Evolutionary conservation across 1,284 basidiomycete genomes (phyloP).

Genomic region (Boletus subluridellus): DNA sequence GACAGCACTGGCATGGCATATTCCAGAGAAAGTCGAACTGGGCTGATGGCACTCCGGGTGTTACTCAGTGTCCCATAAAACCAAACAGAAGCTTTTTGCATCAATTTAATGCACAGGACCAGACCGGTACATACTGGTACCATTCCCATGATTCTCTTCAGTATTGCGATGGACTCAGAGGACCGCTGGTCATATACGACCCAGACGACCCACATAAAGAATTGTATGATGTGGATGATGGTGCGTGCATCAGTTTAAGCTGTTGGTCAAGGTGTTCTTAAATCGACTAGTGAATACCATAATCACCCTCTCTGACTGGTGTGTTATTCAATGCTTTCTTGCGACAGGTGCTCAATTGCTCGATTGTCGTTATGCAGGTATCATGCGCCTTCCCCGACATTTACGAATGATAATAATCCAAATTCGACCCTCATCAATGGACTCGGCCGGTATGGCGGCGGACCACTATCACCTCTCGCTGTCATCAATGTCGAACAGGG

Average conservation of each 20-base stretch:
- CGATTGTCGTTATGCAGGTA: constrained; percentile 9
- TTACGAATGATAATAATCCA: background rate
- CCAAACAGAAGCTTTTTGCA: no score
- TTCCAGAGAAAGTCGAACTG: no score
- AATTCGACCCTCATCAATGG: constrained; percentile 28
- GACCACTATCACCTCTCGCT: constrained; percentile 21
- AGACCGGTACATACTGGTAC: no score
- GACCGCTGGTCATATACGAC: no score
- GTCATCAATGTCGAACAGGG: constrained; percentile 26
- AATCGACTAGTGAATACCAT: constrained; percentile 12
- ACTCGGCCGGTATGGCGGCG: constrained; percentile 28
- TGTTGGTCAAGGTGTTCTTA: background rate
- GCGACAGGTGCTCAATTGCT: background rate
- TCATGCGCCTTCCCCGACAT: background rate
- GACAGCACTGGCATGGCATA: no score
- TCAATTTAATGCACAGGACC: no score
- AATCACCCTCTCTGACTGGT: constrained; percentile 24
- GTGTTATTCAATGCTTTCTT: background rate
- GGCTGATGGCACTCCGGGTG: no score
- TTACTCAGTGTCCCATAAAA: no score
- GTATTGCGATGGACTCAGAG: no score
- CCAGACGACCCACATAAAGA: constrained; percentile 6
- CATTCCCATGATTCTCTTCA: no score
- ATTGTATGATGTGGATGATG: constrained; percentile 42
- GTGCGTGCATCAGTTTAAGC: constrained; percentile 16